phyloP scores from a whole-genome alignment of 805 yeast genomes.

The Starmerella roubikii region DNA sequence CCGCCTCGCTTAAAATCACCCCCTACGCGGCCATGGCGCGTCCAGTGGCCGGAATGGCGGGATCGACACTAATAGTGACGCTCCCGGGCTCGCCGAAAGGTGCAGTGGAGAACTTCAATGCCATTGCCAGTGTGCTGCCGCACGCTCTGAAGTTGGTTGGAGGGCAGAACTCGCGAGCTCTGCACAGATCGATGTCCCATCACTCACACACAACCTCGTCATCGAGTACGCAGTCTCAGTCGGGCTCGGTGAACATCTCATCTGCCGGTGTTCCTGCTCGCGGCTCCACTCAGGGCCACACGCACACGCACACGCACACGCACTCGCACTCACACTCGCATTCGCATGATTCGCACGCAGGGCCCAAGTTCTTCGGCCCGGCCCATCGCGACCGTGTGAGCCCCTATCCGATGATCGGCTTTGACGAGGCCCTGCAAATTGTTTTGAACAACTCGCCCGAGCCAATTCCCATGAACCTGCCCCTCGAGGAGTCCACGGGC shows the following conservation, averaged over 20 bases:
- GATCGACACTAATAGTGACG: conserved; percentile 31
- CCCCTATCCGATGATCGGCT: conserved; percentile 37
- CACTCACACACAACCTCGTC: neutral
- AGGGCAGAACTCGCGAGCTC: conserved; percentile 28
- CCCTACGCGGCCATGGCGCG: conserved; percentile 38
- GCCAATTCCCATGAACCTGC: conserved; percentile 18
- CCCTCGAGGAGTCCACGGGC: conserved; percentile 28
- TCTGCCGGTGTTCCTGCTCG: too few relatives aligned
- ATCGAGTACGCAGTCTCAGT: too few relatives aligned
- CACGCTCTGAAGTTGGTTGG: conserved; percentile 34
- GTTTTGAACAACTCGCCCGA: conserved; percentile 28
- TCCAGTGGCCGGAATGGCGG: conserved; percentile 35
- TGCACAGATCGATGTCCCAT: conserved; percentile 24
- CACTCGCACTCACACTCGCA: conserved; percentile 11
- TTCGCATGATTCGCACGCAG: conserved; percentile 16
- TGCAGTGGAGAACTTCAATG: conserved; percentile 33
- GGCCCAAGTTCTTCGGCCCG: conserved; percentile 32
- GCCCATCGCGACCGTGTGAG: conserved; percentile 36
- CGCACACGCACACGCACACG: conserved; percentile 9
- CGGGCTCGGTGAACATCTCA: too few relatives aligned
- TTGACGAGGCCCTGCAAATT: conserved; percentile 29
- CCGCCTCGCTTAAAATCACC: conserved; percentile 32
- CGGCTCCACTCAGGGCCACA: neutral
- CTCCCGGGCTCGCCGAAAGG: conserved; percentile 43
- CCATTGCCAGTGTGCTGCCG: conserved; percentile 28